Evolutionary conservation across 306 rosid species (phyloP).

Genomic region (Trifolium fragiferum): DNA sequence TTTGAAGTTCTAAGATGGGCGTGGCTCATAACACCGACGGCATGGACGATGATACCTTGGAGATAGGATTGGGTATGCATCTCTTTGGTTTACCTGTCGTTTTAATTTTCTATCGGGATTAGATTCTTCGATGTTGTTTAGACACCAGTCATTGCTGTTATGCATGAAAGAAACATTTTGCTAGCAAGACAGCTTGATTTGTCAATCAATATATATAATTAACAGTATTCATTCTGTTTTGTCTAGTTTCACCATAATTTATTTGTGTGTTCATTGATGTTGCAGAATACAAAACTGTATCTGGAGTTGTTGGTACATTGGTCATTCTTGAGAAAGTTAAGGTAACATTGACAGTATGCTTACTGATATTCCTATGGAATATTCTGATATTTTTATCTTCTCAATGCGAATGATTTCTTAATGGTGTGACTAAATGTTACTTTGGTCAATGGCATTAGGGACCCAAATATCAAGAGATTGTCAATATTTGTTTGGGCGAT

Average conservation of each 20-base stretch:
- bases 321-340: conserved; percentile 98
- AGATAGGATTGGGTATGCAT: conserved; percentile 93
- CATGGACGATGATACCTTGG: conserved; percentile 77
- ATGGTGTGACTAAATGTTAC: conserved; percentile 26
- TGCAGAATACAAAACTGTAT: conserved; percentile 97
- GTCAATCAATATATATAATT: conserved; percentile 28
- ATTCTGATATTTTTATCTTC: conserved; percentile 29
- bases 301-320: conserved; percentile 99
- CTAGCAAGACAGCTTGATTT: conserved; percentile 20
- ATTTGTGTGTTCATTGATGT: conserved; percentile 29
- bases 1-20: conserved; percentile 68
- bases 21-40: conserved; percentile 59
- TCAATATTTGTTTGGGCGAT: conserved; percentile 96
- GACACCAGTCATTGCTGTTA: background rate
- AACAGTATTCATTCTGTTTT: conserved; percentile 24
- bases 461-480: conserved; percentile 98
- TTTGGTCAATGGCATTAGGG: conserved; percentile 63
- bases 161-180: conserved; percentile 19
- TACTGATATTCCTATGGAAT: conserved; percentile 11
- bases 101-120: conserved; percentile 19
- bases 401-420: background rate
- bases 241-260: conserved; percentile 25
- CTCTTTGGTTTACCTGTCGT: conserved; percentile 24
- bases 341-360: conserved; percentile 50
- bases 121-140: background rate